A percentile compares a stretch with the other conserved stretches of the same genome.
These are phyloP conservation scores for Rhododendron simsii DNA, from an alignment of 148 eudicot species.

Conservation along the genomic window DNA sequence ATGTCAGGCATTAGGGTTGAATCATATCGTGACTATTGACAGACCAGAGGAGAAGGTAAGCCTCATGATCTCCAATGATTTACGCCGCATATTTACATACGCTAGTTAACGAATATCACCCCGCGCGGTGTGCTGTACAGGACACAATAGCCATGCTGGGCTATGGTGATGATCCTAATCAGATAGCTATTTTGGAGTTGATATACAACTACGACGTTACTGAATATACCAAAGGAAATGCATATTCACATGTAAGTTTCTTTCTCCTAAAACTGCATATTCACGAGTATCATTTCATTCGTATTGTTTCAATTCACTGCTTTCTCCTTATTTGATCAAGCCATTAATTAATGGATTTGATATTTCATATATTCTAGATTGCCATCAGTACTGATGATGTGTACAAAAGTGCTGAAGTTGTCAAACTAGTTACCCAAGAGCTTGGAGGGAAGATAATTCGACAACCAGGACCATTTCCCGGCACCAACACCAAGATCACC, in stretches of 20 bases:
- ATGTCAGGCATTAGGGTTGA: slow-evolving; percentile 82
- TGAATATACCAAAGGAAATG: slow-evolving; percentile 87
- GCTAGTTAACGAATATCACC: background rate
- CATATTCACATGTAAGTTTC: slow-evolving; percentile 52
- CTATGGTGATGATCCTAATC: background rate
- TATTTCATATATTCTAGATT: slow-evolving; percentile 32
- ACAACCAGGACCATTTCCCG: slow-evolving; percentile 78
- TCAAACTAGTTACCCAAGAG: slow-evolving; percentile 63
- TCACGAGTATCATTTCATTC: background rate
- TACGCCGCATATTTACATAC: no score
- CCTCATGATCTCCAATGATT: background rate
- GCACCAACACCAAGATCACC: slow-evolving; percentile 74
- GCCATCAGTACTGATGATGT: slow-evolving; percentile 90
- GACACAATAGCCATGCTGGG: background rate
- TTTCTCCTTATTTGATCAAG: background rate
- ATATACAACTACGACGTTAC: slow-evolving; percentile 83
- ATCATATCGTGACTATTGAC: slow-evolving; percentile 57
- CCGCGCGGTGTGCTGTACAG: background rate
- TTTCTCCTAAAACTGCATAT: background rate
- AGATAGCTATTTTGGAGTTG: background rate
- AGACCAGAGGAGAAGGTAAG: slow-evolving; percentile 83
- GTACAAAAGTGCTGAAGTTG: slow-evolving; percentile 80
- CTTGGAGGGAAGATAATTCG: slow-evolving; percentile 90
- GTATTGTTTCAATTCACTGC: background rate
- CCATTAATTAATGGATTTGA: background rate